phyloP scores from a whole-genome alignment of 306 rosid species.

The Luffa acutangula region DNA sequence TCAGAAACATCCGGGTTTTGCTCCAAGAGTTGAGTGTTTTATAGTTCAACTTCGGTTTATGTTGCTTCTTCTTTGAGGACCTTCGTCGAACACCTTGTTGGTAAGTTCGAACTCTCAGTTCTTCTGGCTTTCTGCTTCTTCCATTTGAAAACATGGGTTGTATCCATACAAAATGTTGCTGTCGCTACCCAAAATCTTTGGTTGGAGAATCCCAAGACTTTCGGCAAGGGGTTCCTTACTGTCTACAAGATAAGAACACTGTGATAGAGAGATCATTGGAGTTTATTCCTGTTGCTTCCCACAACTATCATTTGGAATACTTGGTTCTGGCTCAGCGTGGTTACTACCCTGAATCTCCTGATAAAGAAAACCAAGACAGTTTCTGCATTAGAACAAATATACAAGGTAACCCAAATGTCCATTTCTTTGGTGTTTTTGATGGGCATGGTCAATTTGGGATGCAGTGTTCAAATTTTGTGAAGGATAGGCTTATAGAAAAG shows the following conservation, averaged over 20 bases:
- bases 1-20: constrained; percentile 2
- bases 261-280: constrained; percentile 65
- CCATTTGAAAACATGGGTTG: constrained; percentile 58
- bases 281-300: constrained; percentile 53
- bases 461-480: constrained; percentile 74
- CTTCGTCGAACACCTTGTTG: constrained; percentile 2
- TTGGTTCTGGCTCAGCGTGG: constrained; percentile 79
- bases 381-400: constrained; percentile 56
- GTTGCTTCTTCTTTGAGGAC: neutral
- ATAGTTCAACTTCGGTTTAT: neutral
- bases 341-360: constrained; percentile 75
- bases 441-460: constrained; percentile 87
- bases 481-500: constrained; percentile 53
- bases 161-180: constrained; percentile 73
- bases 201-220: constrained; percentile 49
- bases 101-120: neutral
- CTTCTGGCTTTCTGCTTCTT: no score
- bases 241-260: constrained; percentile 36
- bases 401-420: constrained; percentile 66
- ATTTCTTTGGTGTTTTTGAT: constrained; percentile 93
- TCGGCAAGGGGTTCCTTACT: neutral
- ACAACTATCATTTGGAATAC: constrained; percentile 59
- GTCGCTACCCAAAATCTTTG: constrained; percentile 50
- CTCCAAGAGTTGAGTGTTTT: neutral
- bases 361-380: constrained; percentile 80